phyloP scores from a whole-genome alignment of 2,329 filamentous ascomycete species.

The Cadophora sp. region DNA sequence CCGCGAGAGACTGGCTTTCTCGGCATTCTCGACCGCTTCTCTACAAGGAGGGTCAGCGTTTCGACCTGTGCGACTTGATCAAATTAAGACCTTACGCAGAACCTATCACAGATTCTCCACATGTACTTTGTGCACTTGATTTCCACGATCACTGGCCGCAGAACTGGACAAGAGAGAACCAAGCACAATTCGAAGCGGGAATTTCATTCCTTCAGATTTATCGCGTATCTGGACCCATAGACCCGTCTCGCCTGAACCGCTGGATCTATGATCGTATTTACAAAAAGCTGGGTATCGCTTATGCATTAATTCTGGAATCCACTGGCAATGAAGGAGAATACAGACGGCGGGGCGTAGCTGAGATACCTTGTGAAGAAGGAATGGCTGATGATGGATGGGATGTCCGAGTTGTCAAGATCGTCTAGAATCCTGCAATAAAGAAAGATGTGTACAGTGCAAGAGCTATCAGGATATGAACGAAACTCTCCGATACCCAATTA shows the following conservation, averaged over 20 bases:
- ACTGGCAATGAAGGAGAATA: slow-evolving; percentile 2
- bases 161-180: not conserved
- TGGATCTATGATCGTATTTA: no score
- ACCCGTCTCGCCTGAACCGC: no score
- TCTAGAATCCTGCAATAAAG: not conserved
- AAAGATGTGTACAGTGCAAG: not conserved
- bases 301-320: not conserved
- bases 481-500: no score
- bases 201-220: not conserved
- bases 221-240: not conserved
- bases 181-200: not conserved
- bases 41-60: not conserved
- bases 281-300: not conserved
- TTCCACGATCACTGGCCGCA: not conserved
- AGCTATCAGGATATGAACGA: no score
- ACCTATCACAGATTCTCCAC: not conserved
- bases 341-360: not conserved
- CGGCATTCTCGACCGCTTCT: not conserved
- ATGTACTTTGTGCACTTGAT: not conserved
- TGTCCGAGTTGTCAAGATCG: not conserved
- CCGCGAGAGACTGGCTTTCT: not conserved
- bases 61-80: not conserved
- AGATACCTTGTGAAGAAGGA: not conserved
- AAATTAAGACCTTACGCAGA: not conserved
- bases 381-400: slow-evolving; percentile 5